Evolutionary conservation across 2,329 filamentous ascomycete species (phyloP).

Genomic region (Botrytis cinerea): DNA sequence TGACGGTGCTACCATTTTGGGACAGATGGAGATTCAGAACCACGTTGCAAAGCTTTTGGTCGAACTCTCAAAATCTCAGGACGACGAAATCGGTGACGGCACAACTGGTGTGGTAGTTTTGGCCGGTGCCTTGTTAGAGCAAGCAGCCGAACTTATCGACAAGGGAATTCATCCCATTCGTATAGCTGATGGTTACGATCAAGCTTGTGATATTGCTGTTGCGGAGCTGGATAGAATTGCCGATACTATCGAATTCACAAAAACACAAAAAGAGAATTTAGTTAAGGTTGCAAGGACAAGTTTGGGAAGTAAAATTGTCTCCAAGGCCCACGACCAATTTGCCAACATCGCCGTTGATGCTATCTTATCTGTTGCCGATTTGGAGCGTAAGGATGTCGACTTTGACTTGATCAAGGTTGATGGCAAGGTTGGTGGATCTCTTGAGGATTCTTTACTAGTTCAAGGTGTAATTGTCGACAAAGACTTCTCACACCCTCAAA

Average conservation of each 20-base stretch:
- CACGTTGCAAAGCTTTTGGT: conserved; percentile 97
- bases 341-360: conserved; percentile 96
- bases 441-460: conserved; percentile 92
- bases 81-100: conserved; percentile 97
- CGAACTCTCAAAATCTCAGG: conserved; percentile 96
- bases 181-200: conserved; percentile 97
- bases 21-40: conserved; percentile 99
- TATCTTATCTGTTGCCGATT: conserved; percentile 91
- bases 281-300: conserved; percentile 94
- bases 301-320: conserved; percentile 98
- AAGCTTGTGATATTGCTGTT: conserved; percentile 95
- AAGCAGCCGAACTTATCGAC: conserved; percentile 96
- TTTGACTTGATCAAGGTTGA: conserved; percentile 99
- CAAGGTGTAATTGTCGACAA: conserved; percentile 99
- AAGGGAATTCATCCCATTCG: conserved; percentile 99
- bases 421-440: conserved; percentile 90
- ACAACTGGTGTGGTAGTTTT: conserved; percentile 97
- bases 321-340: conserved; percentile 97
- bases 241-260: conserved; percentile 84
- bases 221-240: conserved; percentile 90
- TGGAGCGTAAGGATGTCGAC: conserved; percentile 95
- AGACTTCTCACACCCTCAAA: conserved; percentile 99
- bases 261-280: conserved; percentile 78
- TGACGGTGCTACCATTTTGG: conserved; percentile 95
- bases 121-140: conserved; percentile 90